Evolutionary conservation across 768 basidiomycete genomes (phyloP).

Genomic region (Lactarius trivialis): DNA sequence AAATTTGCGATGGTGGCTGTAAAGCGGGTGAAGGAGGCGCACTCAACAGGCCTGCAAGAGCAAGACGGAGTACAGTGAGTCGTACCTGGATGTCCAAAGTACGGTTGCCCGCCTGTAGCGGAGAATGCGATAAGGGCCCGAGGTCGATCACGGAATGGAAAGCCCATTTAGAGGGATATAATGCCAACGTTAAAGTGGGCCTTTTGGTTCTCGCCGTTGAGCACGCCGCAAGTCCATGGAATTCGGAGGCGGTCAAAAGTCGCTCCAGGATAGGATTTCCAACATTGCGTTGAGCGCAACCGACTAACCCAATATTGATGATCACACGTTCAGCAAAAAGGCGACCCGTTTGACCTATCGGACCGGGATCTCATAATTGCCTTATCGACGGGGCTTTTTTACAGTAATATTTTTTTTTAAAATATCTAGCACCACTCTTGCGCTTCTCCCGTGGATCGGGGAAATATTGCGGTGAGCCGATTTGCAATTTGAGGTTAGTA

Average conservation of each 20-base stretch:
- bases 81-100: background rate
- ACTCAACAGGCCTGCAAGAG: background rate
- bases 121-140: slow-evolving; percentile 5
- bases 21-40: background rate
- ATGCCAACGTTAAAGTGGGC: background rate
- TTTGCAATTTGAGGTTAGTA: background rate
- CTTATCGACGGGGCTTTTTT: background rate
- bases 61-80: background rate
- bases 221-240: background rate
- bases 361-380: background rate
- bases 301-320: background rate
- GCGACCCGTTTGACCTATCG: background rate
- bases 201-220: background rate
- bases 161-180: background rate
- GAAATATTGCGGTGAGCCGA: background rate
- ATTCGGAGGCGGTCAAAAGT: background rate
- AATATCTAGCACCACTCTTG: too few species aligned
- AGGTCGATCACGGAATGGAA: slow-evolving; percentile 1
- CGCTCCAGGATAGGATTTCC: background rate
- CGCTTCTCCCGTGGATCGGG: slow-evolving; percentile 8
- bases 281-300: background rate
- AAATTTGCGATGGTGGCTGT: background rate
- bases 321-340: background rate
- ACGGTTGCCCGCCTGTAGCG: background rate
- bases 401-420: background rate